phyloP scores from a whole-genome alignment of 225 moss, liverwort and hornwort species.

The Sphagnum tenellum region DNA sequence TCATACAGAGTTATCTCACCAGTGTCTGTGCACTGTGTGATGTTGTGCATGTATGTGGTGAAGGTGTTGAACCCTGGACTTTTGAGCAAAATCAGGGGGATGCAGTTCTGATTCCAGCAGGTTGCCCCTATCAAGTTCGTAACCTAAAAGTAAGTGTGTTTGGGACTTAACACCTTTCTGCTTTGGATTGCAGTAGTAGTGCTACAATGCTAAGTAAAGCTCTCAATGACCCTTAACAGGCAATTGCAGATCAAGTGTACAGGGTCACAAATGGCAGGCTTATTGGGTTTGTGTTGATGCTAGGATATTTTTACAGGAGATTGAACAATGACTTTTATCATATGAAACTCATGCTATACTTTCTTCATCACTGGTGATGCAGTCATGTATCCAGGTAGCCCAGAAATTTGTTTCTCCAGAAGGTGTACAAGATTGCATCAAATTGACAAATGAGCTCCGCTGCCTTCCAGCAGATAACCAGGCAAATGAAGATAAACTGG shows the following conservation, averaged over 20 bases:
- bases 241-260: too few species aligned
- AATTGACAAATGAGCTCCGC: slow-evolving; percentile 52
- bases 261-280: too few species aligned
- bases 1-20: too few species aligned
- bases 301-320: too few species aligned
- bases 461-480: slow-evolving; percentile 51
- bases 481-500: slow-evolving; percentile 70
- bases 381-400: slow-evolving; percentile 73
- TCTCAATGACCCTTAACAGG: too few species aligned
- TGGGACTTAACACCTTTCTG: too few species aligned
- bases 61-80: slow-evolving; percentile 56
- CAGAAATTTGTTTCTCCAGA: slow-evolving; percentile 65
- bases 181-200: too few species aligned
- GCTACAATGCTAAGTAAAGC: too few species aligned
- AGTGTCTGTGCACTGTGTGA: too few species aligned
- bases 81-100: slow-evolving; percentile 60
- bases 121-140: slow-evolving; percentile 71
- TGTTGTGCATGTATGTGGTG: slow-evolving; percentile 1
- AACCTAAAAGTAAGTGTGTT: slow-evolving; percentile 38
- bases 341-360: not conserved
- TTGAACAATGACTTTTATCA: too few species aligned
- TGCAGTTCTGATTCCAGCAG: slow-evolving; percentile 67
- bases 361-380: slow-evolving; percentile 14
- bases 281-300: too few species aligned
- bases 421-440: slow-evolving; percentile 49